A percentile compares a stretch with the other conserved stretches of the same genome.
Evolutionary conservation across 192 early-diverging fungal species (phyloP).

Genomic region (Coemansia asiatica): DNA sequence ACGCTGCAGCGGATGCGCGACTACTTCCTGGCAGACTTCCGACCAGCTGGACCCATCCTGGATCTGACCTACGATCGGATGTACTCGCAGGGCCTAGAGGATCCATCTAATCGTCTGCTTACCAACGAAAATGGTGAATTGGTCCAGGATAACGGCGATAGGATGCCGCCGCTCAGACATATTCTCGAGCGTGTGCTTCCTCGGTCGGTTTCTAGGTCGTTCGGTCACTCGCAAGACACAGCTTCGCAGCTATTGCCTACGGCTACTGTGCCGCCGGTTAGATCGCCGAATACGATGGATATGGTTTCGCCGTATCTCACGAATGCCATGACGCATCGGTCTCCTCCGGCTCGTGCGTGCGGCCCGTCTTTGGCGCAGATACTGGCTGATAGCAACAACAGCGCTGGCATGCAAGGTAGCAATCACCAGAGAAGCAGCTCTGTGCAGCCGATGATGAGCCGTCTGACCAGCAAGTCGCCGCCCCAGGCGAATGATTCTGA

Average conservation of each 20-base stretch:
- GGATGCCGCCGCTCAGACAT: slow-evolving; percentile 30
- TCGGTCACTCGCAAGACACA: slow-evolving; percentile 7
- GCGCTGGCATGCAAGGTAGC: background rate
- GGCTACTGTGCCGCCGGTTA: background rate
- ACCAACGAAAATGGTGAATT: slow-evolving; percentile 8
- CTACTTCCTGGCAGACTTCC: slow-evolving; percentile 49
- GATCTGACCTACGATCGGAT: slow-evolving; percentile 48
- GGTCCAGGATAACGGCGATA: slow-evolving; percentile 33
- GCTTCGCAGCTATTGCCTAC: background rate
- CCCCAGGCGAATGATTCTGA: background rate
- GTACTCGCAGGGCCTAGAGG: slow-evolving; percentile 41
- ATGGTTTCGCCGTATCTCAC: background rate
- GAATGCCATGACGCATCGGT: no score
- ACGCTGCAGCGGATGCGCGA: slow-evolving; percentile 36
- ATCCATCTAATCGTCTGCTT: background rate
- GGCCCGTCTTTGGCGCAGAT: slow-evolving; percentile 4
- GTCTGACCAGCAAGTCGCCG: background rate
- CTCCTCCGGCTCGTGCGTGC: background rate
- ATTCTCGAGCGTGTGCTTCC: slow-evolving; percentile 38
- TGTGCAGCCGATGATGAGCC: background rate
- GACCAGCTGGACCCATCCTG: slow-evolving; percentile 43
- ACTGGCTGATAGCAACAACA: background rate
- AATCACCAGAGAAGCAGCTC: background rate
- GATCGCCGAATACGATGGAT: background rate
- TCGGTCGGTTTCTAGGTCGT: slow-evolving; percentile 25